Evolutionary conservation across 768 basidiomycete species (phyloP).

Genomic region (Neoboletus brunneissimus): DNA sequence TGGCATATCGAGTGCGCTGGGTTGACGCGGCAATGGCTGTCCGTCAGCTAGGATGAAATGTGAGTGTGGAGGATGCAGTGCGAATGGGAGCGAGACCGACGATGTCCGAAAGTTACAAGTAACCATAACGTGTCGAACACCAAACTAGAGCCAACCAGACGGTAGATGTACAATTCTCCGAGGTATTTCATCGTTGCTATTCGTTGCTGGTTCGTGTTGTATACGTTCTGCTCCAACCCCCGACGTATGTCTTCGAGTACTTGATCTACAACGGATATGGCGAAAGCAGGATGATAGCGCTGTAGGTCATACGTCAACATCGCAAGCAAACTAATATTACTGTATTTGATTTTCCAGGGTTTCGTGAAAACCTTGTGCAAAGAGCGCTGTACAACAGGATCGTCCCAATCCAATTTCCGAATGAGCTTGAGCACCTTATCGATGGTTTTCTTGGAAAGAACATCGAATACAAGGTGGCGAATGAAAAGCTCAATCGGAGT

Average conservation of each 20-base stretch:
- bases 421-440: conserved; percentile 94
- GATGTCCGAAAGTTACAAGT: conserved; percentile 91
- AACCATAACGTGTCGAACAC: conserved; percentile 95
- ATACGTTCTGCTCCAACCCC: conserved; percentile 91
- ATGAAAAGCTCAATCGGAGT: conserved; percentile 90
- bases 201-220: conserved; percentile 91
- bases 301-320: conserved; percentile 95
- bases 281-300: conserved; percentile 87
- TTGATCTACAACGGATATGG: conserved; percentile 87
- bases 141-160: conserved; percentile 82
- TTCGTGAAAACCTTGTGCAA: conserved; percentile 94
- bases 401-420: conserved; percentile 96
- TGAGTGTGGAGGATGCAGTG: conserved; percentile 6
- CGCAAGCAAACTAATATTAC: conserved; percentile 84
- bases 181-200: conserved; percentile 92
- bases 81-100: conserved; percentile 47
- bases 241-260: conserved; percentile 89
- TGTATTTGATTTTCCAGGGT: conserved; percentile 95
- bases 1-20: conserved; percentile 79
- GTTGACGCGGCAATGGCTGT: conserved; percentile 75
- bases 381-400: conserved; percentile 52
- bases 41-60: conserved; percentile 65
- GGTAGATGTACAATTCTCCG: conserved; percentile 96
- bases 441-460: conserved; percentile 88
- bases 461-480: conserved; percentile 91